These are phyloP conservation scores for Aspergillus luchuensis DNA, from an alignment of 2,329 filamentous ascomycete genomes.

Conservation along the genomic window DNA sequence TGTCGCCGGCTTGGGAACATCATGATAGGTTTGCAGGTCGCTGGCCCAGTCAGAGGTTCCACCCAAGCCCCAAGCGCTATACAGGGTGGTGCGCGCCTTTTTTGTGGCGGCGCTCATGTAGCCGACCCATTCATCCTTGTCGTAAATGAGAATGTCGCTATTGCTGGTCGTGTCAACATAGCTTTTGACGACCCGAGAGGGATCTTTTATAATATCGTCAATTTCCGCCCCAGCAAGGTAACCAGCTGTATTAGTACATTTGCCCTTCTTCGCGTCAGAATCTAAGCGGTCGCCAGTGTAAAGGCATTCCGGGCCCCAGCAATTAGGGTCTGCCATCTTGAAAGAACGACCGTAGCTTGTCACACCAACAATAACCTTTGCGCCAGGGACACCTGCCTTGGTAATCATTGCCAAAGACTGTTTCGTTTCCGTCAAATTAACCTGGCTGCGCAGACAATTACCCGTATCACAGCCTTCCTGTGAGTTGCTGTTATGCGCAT, in stretches of 20 bases:
- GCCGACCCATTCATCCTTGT: neutral
- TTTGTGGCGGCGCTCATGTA: neutral
- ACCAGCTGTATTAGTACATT: conserved; percentile 43
- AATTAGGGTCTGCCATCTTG: conserved; percentile 34
- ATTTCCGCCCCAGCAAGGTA: conserved; percentile 49
- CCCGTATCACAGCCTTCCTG: conserved; percentile 23
- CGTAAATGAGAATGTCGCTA: neutral
- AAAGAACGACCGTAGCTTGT: conserved; percentile 43
- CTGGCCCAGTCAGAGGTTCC: neutral
- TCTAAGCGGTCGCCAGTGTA: conserved; percentile 31
- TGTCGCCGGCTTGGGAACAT: neutral
- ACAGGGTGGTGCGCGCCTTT: neutral
- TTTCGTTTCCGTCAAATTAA: conserved; percentile 45
- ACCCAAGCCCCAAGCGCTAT: neutral
- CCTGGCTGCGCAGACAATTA: conserved; percentile 42
- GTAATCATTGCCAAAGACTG: conserved; percentile 36
- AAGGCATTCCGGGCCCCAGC: conserved; percentile 34
- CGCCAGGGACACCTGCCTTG: conserved; percentile 10
- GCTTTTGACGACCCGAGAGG: neutral
- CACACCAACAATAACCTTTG: conserved; percentile 35
- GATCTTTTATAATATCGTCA: conserved; percentile 1
- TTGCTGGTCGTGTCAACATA: neutral
- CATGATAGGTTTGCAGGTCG: neutral
- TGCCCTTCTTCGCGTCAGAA: conserved; percentile 29
- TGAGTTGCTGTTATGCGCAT: conserved; percentile 7